Conservation (phyloP, 1,284 basidiomycete genomes). For the Hemileia vastatrix region DNA sequence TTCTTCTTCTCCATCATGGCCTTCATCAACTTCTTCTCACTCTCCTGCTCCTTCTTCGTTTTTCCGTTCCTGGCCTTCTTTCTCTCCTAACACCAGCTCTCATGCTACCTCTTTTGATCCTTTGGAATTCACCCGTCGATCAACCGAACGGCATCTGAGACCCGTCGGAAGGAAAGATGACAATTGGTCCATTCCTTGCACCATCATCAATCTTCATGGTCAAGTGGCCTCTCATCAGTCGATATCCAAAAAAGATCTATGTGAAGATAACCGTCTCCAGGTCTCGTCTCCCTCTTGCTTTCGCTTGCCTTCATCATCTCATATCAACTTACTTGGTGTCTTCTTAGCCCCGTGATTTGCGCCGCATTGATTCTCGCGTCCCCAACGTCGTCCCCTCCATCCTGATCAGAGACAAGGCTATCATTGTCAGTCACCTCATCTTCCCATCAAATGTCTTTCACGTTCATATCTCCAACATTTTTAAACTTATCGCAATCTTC, state of each 20-base stretch:
- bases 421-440: conserved; percentile 55
- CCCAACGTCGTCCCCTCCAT: conserved; percentile 93
- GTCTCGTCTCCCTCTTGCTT: conserved; percentile 37
- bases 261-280: conserved; percentile 74
- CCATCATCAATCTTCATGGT: conserved; percentile 11
- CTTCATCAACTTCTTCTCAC: background rate
- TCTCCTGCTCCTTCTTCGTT: background rate
- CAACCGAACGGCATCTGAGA: background rate
- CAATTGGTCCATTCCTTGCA: conserved; percentile 3
- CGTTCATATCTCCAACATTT: conserved; percentile 4
- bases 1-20: background rate
- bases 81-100: background rate
- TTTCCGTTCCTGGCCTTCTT: background rate
- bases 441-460: conserved; percentile 8
- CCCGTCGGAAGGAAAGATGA: background rate
- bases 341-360: conserved; percentile 78
- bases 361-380: conserved; percentile 88
- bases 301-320: conserved; percentile 10
- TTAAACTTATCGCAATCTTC: background rate
- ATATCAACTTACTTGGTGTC: background rate
- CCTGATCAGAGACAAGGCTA: conserved; percentile 72
- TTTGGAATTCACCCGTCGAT: background rate
- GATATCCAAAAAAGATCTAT: conserved; percentile 62
- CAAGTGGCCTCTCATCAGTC: background rate
- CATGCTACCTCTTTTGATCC: no score